Evolutionary conservation across 805 yeast species (phyloP), one percentile per base, ranked within the genome.

Genomic region (Pichia insulana): DNA sequence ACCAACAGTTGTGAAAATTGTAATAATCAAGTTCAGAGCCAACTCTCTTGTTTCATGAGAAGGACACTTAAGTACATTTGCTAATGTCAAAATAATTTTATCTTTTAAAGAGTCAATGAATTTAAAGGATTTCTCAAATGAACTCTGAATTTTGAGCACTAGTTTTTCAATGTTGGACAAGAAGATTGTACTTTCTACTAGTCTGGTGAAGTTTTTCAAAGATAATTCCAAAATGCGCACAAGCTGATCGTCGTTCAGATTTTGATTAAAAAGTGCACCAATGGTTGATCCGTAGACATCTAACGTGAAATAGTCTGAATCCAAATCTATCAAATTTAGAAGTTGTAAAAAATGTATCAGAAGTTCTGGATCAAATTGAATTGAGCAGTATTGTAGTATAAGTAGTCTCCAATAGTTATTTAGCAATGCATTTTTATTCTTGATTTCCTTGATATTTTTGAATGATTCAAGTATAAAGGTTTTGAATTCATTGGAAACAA

Each of bases 321-420:
- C 8, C n/a, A 30, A 13, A n/a, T 43, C 22, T 22, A 19, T 34
- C 7, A 39, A 33, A 6, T 47, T 41, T 8, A 54, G 34, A 1
- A 41, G 25, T 0, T 46, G 37, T 6, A 58, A 46, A 34, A 57
- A 52, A 2, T 49, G 47, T 28, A 59, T 44, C 37, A 58, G 52
- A 31, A 37, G 37, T 12, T 43, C 50, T 11, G 54, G 49, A 30
- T 55, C 52, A 18, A 62, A 52, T 4, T 56, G 46, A n/a, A 54
- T 54, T 13, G 63, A 50, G 7, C 70, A 61, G 48, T 63, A 52
- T 33, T 61, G 65, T 31, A 77, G 52, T 15, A 78, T 48, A 2
- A 66, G 48, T 12, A 74, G 48, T 55, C 76, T 69, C 83, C 84
- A 78, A 50, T 70, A 71, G 5, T 73, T 50, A 6, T 70, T 71